These are phyloP conservation scores for Alternaria sp. DNA, from an alignment of 2,329 filamentous ascomycete genomes.

Conservation along the genomic window DNA sequence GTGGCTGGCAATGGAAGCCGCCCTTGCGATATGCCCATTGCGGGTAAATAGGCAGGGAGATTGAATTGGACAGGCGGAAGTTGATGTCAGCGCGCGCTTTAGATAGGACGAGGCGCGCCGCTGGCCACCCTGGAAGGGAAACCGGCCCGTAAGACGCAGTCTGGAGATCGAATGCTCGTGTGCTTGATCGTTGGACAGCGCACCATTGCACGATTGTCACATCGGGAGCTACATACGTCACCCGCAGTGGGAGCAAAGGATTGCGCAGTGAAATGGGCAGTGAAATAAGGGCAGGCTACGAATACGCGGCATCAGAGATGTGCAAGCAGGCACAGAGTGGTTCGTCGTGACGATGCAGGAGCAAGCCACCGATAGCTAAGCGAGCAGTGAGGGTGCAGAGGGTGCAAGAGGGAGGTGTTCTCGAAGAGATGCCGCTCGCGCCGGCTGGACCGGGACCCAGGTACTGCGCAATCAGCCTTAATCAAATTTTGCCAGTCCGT, in stretches of 20 bases:
- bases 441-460: constrained; percentile 18
- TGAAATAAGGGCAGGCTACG: not conserved
- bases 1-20: constrained; percentile 27
- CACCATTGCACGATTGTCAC: not conserved
- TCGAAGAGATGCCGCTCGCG: constrained; percentile 15
- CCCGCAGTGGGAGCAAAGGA: not conserved
- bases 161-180: not conserved
- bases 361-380: constrained; percentile 2
- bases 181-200: not conserved
- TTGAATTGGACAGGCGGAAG: constrained; percentile 29
- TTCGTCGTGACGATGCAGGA: constrained; percentile 4
- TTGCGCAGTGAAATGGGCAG: not conserved
- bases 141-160: not conserved
- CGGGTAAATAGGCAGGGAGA: constrained; percentile 42
- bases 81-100: constrained; percentile 31
- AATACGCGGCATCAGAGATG: not conserved
- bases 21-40: constrained; percentile 26
- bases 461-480: constrained; percentile 28
- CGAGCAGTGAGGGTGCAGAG: not conserved
- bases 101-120: constrained; percentile 11
- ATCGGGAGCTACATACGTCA: not conserved
- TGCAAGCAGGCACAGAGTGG: not conserved
- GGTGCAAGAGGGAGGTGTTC: constrained; percentile 11
- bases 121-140: constrained; percentile 1
- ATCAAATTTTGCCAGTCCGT: constrained; percentile 12